These are phyloP conservation scores for Fraxinus paxiana DNA, from an alignment of 305 asterid species.

Conservation along the genomic window DNA sequence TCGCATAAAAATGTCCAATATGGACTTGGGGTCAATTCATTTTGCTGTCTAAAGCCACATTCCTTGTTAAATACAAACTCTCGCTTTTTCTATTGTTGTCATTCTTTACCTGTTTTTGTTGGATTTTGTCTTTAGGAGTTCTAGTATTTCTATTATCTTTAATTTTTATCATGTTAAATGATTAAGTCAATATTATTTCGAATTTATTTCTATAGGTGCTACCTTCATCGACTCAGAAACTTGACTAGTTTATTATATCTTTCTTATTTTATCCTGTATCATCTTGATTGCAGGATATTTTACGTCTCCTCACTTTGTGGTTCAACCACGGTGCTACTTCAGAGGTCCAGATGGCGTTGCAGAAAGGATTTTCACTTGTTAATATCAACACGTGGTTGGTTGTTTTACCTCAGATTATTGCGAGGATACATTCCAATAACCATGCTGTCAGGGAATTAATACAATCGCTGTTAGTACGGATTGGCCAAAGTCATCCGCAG, in stretches of 20 bases:
- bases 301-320: slow-evolving; percentile 98
- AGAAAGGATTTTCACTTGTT: slow-evolving; percentile 88
- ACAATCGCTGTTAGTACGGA: slow-evolving; percentile 86
- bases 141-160: background rate
- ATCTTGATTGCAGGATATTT: slow-evolving; percentile 65
- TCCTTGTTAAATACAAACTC: background rate
- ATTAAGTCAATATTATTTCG: background rate
- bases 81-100: background rate
- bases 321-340: slow-evolving; percentile 98
- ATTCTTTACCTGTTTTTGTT: background rate
- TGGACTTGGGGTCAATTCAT: background rate
- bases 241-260: slow-evolving; percentile 1
- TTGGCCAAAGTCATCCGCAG: slow-evolving; percentile 99
- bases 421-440: slow-evolving; percentile 95
- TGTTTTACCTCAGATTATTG: slow-evolving; percentile 98
- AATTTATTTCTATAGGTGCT: background rate
- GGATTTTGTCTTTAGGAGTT: background rate
- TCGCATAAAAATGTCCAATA: no score
- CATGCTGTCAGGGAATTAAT: slow-evolving; percentile 89
- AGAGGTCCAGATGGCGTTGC: slow-evolving; percentile 92
- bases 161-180: background rate
- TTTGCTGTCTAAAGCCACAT: background rate
- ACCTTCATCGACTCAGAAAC: background rate
- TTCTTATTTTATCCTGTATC: background rate
- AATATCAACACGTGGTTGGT: slow-evolving; percentile 98